A percentile compares a stretch with the other conserved stretches of the same genome.
Conservation (phyloP, 768 basidiomycete species). For the Kwoniella sp. region DNA sequence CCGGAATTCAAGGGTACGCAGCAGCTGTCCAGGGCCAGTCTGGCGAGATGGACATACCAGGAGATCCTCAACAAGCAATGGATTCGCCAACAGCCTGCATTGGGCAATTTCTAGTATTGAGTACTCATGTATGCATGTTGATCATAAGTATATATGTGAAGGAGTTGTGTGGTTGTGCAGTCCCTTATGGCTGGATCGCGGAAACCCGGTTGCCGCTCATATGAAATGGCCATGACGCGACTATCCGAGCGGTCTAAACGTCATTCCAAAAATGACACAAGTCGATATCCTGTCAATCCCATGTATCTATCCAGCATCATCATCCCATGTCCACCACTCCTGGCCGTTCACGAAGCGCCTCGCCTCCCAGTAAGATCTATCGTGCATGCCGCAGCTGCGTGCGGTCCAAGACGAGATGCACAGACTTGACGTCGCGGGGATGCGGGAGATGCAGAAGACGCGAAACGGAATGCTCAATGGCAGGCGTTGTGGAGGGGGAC, state of each 20-base stretch:
- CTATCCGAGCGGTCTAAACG: not conserved
- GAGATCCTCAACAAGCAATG: constrained; percentile 8
- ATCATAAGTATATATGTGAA: no score
- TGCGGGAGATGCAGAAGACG: constrained; percentile 15
- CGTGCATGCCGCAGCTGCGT: constrained; percentile 14
- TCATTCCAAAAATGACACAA: not conserved
- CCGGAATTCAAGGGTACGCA: constrained; percentile 19
- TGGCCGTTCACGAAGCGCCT: not conserved
- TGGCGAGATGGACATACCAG: constrained; percentile 14
- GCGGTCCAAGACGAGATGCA: constrained; percentile 7
- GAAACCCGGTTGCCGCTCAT: no score
- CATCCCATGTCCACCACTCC: not conserved
- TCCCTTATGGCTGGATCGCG: no score
- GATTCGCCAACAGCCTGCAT: constrained; percentile 18
- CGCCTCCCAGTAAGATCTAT: constrained; percentile 10
- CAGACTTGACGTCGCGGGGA: constrained; percentile 4
- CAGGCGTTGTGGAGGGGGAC: constrained; percentile 3
- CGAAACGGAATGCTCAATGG: constrained; percentile 8
- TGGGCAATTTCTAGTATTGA: constrained; percentile 23
- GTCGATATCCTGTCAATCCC: no score
- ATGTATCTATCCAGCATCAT: not conserved
- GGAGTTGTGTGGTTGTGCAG: no score
- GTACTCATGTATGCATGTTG: no score
- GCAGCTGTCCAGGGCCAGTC: constrained; percentile 9
- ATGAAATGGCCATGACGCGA: not conserved